Percentiles rank a stretch among this genome's conserved stretches.
Conservation (phyloP, 331 rosid genomes). For the Dryas integrifolia region DNA sequence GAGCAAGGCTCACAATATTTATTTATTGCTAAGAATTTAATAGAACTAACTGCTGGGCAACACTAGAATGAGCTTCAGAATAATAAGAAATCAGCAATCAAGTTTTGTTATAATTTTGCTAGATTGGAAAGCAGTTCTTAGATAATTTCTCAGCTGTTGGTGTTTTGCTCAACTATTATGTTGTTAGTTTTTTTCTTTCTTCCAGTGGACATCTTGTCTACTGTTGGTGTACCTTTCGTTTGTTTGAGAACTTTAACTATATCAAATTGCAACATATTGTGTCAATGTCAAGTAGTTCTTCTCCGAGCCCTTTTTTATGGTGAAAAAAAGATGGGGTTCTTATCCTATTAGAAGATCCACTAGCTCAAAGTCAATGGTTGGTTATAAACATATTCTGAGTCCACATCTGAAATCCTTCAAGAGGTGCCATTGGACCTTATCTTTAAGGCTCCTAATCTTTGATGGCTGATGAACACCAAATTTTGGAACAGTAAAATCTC, state of each 20-base stretch:
- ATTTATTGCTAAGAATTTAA: not conserved
- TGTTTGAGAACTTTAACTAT: not conserved
- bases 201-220: too few relatives aligned
- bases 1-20: not conserved
- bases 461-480: not conserved
- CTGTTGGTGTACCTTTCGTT: too few relatives aligned
- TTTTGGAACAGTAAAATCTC: not conserved
- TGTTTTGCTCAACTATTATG: too few relatives aligned
- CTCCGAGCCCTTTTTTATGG: not conserved
- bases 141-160: too few relatives aligned
- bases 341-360: not conserved
- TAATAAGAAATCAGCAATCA: not conserved
- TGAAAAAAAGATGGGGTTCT: not conserved
- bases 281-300: not conserved
- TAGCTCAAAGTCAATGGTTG: not conserved
- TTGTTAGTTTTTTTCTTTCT: too few relatives aligned
- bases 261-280: not conserved
- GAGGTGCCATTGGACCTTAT: not conserved
- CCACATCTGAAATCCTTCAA: too few relatives aligned
- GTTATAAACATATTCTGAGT: not conserved
- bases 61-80: not conserved
- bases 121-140: too few relatives aligned
- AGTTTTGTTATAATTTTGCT: not conserved
- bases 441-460: not conserved
- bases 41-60: not conserved